Conservation (phyloP, 1,139 yeast species). For the Citeromyces hawaiiensis region DNA sequence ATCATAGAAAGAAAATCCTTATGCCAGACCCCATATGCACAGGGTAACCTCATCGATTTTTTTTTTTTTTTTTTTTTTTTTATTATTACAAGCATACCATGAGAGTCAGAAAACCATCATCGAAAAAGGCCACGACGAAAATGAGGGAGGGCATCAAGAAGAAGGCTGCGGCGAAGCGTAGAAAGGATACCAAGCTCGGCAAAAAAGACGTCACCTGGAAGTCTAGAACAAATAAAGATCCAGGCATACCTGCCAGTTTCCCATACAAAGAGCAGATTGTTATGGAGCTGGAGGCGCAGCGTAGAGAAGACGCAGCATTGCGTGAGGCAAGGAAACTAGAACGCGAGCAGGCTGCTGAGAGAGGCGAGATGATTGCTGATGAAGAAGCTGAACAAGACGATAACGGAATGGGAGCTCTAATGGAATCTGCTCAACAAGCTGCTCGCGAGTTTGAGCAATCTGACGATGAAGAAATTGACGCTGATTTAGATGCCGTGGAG, state of each 20-base stretch:
- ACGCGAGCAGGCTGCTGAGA: slow-evolving; percentile 27
- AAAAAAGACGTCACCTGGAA: slow-evolving; percentile 93
- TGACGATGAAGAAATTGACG: slow-evolving; percentile 22
- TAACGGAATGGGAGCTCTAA: slow-evolving; percentile 67
- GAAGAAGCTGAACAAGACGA: slow-evolving; percentile 15
- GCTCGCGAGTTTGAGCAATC: slow-evolving; percentile 57
- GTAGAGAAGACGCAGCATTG: slow-evolving; percentile 32
- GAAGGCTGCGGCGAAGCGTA: slow-evolving; percentile 84
- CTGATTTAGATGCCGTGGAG: slow-evolving; percentile 35
- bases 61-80: slow-evolving; percentile 1
- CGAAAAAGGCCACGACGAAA: slow-evolving; percentile 82
- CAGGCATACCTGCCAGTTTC: slow-evolving; percentile 89
- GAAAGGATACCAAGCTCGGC: slow-evolving; percentile 69
- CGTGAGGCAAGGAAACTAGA: slow-evolving; percentile 23
- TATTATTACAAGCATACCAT: background rate
- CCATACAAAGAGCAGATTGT: slow-evolving; percentile 84
- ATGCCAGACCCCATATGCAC: no score
- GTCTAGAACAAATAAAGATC: slow-evolving; percentile 70
- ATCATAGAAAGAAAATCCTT: no score
- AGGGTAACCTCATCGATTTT: no score
- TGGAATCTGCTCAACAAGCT: slow-evolving; percentile 80
- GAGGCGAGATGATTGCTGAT: slow-evolving; percentile 20
- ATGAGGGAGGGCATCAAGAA: slow-evolving; percentile 93
- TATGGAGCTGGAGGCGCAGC: slow-evolving; percentile 65
- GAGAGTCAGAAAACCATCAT: slow-evolving; percentile 40